Evolutionary conservation across 129 eudicot genomes (phyloP), one percentile per base, ranked within the genome.

Genomic region (Erigeron canadensis): DNA sequence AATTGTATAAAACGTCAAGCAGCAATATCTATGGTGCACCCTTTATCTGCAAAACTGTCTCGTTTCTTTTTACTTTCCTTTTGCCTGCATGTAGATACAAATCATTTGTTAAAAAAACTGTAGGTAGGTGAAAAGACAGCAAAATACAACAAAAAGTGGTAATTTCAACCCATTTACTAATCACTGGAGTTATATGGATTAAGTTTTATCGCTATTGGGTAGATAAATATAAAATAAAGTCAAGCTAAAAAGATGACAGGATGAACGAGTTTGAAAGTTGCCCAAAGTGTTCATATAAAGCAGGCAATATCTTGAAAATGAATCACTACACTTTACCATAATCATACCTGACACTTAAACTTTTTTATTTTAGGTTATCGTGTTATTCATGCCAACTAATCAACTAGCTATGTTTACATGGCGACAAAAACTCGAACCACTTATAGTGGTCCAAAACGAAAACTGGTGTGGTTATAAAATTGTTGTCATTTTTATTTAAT

Each of bases 61-160:
- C 86, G 70, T 28, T 54, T 59, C 38, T 71, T 8, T 69, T 72
- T 59, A 15, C 72, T 62, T 42, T 71, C 72, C 56, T 71, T 69
- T 43, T 77, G 42, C 59, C 86, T 77, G 80, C 77, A 53, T 43
- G 28, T 28, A 59, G 48, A 23, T 72, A 38, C 39, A 69, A 40
- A 15, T 9, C 58, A 65, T 16, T 46, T 63, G 23, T 21, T 68
- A 77, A 41, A 38, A 38, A 62, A n/a, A 9, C 44, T 55, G 73
- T 51, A 50, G 23, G 28, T 51, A 69, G 28, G 43, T 28, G 28
- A 16, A 16, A 38, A 10, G 46, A 38, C 63, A 21, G 23, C 21
- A 51, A 51, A 51, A n/a, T 21, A 39, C 15, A 63, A 5, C 12
- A n/a, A 21, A 54, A 22, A 9, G 65, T 10, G 6, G 47, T 23